Base-by-base conservation (phyloP, 2,329 filamentous ascomycete species). In the Mollisiaceae sp. region DNA sequence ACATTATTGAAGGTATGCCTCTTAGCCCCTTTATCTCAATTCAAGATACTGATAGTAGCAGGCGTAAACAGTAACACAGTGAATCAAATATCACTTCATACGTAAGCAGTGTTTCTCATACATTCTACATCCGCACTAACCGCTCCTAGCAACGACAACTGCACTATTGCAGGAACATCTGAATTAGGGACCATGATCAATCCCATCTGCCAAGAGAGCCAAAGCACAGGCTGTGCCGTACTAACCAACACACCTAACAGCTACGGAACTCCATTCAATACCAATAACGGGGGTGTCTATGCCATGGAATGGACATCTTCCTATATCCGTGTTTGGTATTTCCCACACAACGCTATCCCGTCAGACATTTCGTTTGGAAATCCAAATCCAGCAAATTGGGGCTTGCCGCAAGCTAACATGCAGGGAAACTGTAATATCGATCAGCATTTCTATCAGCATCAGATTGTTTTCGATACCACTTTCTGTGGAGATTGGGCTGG, bases 251-350 rank as follows among this genome's bases (percentile, higher is more conserved):
- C 24, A 14, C 41, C 36, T n/a, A 50, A 8, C 32, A 35, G 38
- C 11, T 66, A 66, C n/a, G 64, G 64, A 14, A 58, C 50, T 2
- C n/a, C 82, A 82, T 62, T 85, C 82, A 74, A 58, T 73, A 77
- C 67, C 65, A 78, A 72, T 66, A 88, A 88, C 0, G 82, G 86
- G 57, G 81, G 82, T 0, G 83, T 91, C 4, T 91, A 90, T 71
- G 89, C 88, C 6, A 85, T 89, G 64, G 82, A 89, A 73, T 94
- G 93, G 91, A 92, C 89, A 1, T 82, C 84, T 32, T 76, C 84
- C 0, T 83, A 83, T 67, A 91, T 96, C 76, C 86, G 83, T 60
- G 82, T 95, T 69, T 96, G 89, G 87, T 90, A 91, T 79, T 96
- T 94, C 77, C 80, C 88, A 1, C 86, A 90, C 20, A 78, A 77